A percentile compares a stretch with the other conserved stretches of the same genome.
These are phyloP conservation scores for Cyclotella sp. DNA, from an alignment of 108 stramenopile genomes.

Conservation along the genomic window DNA sequence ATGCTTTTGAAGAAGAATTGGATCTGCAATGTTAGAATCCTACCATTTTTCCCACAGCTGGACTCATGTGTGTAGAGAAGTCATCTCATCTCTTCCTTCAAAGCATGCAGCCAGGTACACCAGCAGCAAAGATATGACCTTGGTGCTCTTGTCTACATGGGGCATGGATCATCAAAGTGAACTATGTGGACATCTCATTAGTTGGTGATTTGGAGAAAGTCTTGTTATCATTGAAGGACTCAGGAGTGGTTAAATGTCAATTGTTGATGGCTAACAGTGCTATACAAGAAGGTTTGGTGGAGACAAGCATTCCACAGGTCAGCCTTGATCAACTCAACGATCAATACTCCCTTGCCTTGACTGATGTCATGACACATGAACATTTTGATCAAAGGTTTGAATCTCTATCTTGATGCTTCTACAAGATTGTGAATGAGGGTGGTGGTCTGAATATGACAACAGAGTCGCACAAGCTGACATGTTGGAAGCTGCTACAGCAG, in stretches of 20 bases:
- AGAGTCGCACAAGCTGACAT: background rate
- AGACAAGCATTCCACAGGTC: background rate
- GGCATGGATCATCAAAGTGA: conserved; percentile 1
- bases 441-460: background rate
- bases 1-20: too few relatives aligned
- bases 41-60: too few relatives aligned
- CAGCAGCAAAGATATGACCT: background rate
- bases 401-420: background rate
- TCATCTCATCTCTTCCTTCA: too few relatives aligned
- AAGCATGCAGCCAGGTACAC: background rate
- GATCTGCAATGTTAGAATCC: too few relatives aligned
- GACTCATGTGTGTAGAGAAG: too few relatives aligned
- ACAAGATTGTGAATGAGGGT: background rate
- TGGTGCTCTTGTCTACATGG: conserved; percentile 4
- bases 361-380: background rate
- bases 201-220: background rate
- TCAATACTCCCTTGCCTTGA: background rate
- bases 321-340: background rate
- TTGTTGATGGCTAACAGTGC: background rate
- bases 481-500: background rate
- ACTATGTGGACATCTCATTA: background rate
- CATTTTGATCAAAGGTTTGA: background rate
- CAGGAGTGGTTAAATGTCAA: too few relatives aligned
- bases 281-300: background rate
- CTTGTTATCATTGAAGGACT: background rate